These are phyloP conservation scores for Prunus dulcis DNA, from an alignment of 306 rosid genomes.

Conservation along the genomic window DNA sequence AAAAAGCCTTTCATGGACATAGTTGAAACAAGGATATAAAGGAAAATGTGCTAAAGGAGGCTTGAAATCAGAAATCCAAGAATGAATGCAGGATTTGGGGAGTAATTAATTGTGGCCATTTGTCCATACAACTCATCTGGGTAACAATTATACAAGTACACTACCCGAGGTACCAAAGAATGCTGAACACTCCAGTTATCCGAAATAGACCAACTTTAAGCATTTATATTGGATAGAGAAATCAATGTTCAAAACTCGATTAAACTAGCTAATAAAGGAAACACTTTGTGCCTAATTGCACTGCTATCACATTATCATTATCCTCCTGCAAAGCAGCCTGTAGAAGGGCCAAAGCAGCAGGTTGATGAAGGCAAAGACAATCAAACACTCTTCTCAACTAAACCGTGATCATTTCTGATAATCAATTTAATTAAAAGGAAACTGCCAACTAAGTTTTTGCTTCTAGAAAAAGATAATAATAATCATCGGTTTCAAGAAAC, in stretches of 20 bases:
- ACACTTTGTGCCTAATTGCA: slow-evolving; percentile 6
- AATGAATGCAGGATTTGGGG: not conserved
- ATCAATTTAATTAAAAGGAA: not conserved
- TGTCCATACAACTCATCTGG: slow-evolving; percentile 9
- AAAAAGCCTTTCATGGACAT: not conserved
- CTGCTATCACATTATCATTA: not conserved
- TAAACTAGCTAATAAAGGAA: slow-evolving; percentile 1
- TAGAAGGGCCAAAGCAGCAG: not conserved
- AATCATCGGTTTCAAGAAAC: slow-evolving; percentile 5
- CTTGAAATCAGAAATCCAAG: not conserved
- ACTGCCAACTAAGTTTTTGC: not conserved
- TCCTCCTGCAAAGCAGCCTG: not conserved
- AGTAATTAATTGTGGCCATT: not conserved
- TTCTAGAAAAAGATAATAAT: not conserved
- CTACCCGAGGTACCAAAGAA: slow-evolving; percentile 7
- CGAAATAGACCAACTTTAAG: not conserved
- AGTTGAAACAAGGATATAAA: not conserved
- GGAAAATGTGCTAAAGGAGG: not conserved
- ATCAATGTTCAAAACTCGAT: not conserved
- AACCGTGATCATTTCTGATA: slow-evolving; percentile 1
- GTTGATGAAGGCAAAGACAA: not conserved
- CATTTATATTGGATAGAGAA: not conserved
- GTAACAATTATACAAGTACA: not conserved
- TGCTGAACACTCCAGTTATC: not conserved
- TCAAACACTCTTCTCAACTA: not conserved